phyloP scores from a whole-genome alignment of 2,329 filamentous ascomycete genomes.

The Beauveria scarabaeidicola region DNA sequence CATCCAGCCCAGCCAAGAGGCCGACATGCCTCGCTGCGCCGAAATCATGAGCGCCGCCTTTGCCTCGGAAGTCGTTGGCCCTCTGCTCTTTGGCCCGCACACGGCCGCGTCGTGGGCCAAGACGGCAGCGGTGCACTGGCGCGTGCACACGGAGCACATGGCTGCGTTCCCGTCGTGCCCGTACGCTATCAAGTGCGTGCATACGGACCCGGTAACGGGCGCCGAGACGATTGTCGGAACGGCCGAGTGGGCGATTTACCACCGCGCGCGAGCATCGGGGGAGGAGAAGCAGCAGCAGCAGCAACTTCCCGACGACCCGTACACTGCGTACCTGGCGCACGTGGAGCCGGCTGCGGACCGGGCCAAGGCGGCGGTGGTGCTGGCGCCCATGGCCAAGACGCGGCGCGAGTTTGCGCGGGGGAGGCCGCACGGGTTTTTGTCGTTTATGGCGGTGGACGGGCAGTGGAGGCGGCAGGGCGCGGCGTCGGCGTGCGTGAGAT shows the following conservation, averaged over 20 bases:
- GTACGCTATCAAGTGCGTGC: conserved; percentile 10
- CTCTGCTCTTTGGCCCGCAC: background rate
- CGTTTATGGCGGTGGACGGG: conserved; percentile 7
- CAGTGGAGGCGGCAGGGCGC: conserved; percentile 6
- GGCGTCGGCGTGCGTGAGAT: conserved; percentile 3
- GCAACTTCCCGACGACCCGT: background rate
- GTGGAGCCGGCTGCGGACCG: background rate
- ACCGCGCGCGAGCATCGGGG: conserved; percentile 1
- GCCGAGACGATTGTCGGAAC: background rate
- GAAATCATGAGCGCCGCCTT: conserved; percentile 7
- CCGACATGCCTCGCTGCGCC: conserved; percentile 8
- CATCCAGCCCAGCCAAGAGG: background rate
- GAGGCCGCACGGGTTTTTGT: background rate
- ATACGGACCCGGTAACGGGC: background rate
- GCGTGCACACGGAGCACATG: background rate
- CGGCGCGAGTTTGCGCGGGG: background rate
- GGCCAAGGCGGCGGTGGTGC: background rate
- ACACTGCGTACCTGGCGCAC: conserved; percentile 1
- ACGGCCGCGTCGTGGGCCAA: background rate
- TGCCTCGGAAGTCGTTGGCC: background rate
- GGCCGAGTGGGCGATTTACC: conserved; percentile 9
- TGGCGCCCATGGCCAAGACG: background rate
- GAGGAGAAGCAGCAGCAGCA: background rate
- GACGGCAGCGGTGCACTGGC: background rate
- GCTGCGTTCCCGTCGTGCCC: conserved; percentile 6